A percentile compares a stretch with the other conserved stretches of the same genome.
These are phyloP conservation scores for Rheum nobile DNA, from an alignment of 148 eudicot species.

Conservation along the genomic window DNA sequence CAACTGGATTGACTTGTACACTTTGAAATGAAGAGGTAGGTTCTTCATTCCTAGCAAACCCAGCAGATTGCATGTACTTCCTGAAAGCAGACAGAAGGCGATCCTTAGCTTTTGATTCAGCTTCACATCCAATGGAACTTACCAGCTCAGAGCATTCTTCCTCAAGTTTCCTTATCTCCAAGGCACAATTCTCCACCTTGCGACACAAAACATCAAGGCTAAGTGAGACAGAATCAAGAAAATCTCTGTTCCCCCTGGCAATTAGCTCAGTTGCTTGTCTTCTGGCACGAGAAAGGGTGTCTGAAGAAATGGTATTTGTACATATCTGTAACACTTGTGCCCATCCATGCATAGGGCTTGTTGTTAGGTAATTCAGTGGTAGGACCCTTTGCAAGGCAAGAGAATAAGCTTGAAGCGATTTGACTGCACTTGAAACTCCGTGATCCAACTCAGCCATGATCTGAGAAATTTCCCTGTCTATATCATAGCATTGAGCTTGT, in stretches of 20 bases:
- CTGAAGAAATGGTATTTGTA: constrained; percentile 51
- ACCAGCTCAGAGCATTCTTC: constrained; percentile 58
- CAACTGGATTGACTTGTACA: constrained; percentile 22
- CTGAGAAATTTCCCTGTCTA: constrained; percentile 76
- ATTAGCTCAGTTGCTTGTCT: constrained; percentile 81
- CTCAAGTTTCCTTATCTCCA: constrained; percentile 66
- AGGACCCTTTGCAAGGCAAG: constrained; percentile 75
- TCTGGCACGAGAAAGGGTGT: constrained; percentile 46
- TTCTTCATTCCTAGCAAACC: constrained; percentile 37
- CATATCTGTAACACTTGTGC: constrained; percentile 72
- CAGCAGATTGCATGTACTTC: constrained; percentile 52
- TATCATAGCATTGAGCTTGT: constrained; percentile 87
- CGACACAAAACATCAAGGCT: constrained; percentile 55
- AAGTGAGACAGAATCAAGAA: constrained; percentile 31
- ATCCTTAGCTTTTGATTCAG: constrained; percentile 57
- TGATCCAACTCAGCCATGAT: constrained; percentile 54
- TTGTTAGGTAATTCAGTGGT: constrained; percentile 84
- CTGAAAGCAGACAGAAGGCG: constrained; percentile 56
- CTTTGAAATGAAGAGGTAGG: constrained; percentile 16
- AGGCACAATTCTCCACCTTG: constrained; percentile 59
- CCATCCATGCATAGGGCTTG: constrained; percentile 90
- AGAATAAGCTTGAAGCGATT: constrained; percentile 70
- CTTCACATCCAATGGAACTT: constrained; percentile 60
- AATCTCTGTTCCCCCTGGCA: constrained; percentile 35
- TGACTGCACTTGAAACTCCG: constrained; percentile 65